phyloP scores from a whole-genome alignment of 768 basidiomycete genomes.

The Phanerochaete carnosa region DNA sequence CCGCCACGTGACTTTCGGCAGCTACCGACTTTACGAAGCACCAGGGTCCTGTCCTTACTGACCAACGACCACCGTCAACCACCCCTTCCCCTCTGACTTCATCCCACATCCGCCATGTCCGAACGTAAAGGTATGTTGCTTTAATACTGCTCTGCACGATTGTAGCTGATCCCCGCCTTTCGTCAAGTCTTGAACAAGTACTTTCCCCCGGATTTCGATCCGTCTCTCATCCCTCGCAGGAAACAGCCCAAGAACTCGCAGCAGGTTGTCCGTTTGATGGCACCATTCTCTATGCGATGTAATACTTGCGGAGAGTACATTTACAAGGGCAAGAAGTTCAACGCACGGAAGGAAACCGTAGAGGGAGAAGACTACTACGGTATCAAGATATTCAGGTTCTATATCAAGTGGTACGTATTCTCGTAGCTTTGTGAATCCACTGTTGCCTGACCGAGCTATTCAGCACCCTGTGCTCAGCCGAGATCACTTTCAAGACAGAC shows the following conservation, averaged over 20 bases:
- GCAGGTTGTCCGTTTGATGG: slow-evolving; percentile 98
- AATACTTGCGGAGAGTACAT: slow-evolving; percentile 98
- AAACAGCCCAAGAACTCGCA: slow-evolving; percentile 92
- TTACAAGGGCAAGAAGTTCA: slow-evolving; percentile 99
- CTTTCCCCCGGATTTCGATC: slow-evolving; percentile 98
- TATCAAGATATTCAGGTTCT: slow-evolving; percentile 94
- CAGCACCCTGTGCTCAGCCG: slow-evolving; percentile 93
- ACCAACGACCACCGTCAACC: not conserved
- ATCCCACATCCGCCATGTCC: slow-evolving; percentile 50
- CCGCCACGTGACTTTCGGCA: not conserved
- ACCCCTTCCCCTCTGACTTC: not conserved
- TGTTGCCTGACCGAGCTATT: slow-evolving; percentile 14
- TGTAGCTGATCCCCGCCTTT: not conserved
- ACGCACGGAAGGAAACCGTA: slow-evolving; percentile 97
- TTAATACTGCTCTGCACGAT: not conserved
- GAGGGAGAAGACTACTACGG: slow-evolving; percentile 97
- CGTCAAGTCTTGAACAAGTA: slow-evolving; percentile 96
- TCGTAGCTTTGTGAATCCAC: not conserved
- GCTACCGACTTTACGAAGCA: not conserved
- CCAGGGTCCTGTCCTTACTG: not conserved
- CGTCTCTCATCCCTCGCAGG: slow-evolving; percentile 89
- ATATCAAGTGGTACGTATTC: slow-evolving; percentile 72
- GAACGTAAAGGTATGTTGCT: slow-evolving; percentile 68
- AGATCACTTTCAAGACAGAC: slow-evolving; percentile 99
- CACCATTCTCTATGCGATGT: slow-evolving; percentile 97